Conservation (phyloP, 345 rosid genomes). For the Cardiospermum halicacabum region DNA sequence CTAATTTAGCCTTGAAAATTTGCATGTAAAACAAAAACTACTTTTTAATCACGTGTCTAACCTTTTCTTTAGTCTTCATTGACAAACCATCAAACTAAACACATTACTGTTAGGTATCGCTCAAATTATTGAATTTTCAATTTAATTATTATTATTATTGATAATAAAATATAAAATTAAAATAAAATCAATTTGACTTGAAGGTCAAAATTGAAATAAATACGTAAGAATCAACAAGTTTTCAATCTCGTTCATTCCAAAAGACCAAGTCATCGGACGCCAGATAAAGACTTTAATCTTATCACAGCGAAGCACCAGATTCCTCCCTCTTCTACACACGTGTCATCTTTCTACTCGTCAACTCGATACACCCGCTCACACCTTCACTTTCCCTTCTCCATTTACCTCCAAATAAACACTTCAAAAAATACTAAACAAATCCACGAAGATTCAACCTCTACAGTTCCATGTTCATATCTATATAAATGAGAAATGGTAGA, state of each 20-base stretch:
- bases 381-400: not conserved
- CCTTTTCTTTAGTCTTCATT: too few species aligned
- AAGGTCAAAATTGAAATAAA: too few species aligned
- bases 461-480: not conserved
- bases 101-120: too few species aligned
- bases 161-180: too few species aligned
- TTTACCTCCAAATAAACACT: not conserved
- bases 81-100: too few species aligned
- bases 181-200: too few species aligned
- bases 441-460: not conserved
- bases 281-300: too few species aligned
- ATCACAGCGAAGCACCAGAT: not conserved
- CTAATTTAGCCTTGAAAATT: too few species aligned
- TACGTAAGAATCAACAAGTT: not conserved
- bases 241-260: not conserved
- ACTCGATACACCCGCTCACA: not conserved
- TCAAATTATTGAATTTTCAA: too few species aligned
- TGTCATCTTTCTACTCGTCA: not conserved
- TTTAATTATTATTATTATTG: too few species aligned
- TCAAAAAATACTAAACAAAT: not conserved
- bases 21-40: too few species aligned
- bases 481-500: not conserved
- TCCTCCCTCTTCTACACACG: not conserved
- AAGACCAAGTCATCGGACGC: not conserved
- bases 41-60: too few species aligned